Evolutionary conservation across 805 yeast species (phyloP), one percentile per base, ranked within the genome.

Genomic region (Zygosaccharomyces siamensis): DNA sequence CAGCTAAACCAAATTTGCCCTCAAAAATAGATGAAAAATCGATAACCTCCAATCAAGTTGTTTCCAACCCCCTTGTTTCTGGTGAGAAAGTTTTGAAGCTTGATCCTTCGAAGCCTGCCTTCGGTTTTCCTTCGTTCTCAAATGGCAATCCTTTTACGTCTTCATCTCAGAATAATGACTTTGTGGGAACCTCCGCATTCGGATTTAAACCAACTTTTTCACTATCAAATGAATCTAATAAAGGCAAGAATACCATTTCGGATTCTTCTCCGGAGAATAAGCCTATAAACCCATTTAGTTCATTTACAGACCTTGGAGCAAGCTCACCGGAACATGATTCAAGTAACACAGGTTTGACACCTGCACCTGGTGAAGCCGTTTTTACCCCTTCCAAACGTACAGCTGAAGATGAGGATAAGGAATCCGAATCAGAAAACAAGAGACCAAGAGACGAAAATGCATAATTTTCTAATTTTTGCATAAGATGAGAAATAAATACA

Each of bases 111-210:
- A 46, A 40, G 26, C 45, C 57, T 3, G 44, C 48, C 2, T 49
- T 50, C 30, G n/a, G 45, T 35, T 43, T 50, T 14, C 43, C 43
- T 31, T 18, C 56, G 1, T 7, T 42, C 4, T 21, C 39, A 7
- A 38, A 23, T 12, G 41, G 39, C 6, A 59, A 59, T 35, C 62
- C 62, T 18, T 59, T 57, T 31, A 54, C 61, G 5, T 49, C 56
- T 6, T 43, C 45, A n/a, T 27, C 43, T n/a, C 49, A 49, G 32
- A 26, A 14, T 18, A 27, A 39, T 0, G 40, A 31, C 21, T 24
- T 39, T 18, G 23, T 18, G 7, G 33, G 42, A 16, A 23, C 42
- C 12, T 24, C 55, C 16, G 39, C 37, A 5, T 41, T 43, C 12
- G 52, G 50, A 7, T 41, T 43, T 39, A 49, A 52, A 28, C 57